These are phyloP conservation scores for Auricularia heimuer DNA, from an alignment of 768 basidiomycete species.

Conservation along the genomic window DNA sequence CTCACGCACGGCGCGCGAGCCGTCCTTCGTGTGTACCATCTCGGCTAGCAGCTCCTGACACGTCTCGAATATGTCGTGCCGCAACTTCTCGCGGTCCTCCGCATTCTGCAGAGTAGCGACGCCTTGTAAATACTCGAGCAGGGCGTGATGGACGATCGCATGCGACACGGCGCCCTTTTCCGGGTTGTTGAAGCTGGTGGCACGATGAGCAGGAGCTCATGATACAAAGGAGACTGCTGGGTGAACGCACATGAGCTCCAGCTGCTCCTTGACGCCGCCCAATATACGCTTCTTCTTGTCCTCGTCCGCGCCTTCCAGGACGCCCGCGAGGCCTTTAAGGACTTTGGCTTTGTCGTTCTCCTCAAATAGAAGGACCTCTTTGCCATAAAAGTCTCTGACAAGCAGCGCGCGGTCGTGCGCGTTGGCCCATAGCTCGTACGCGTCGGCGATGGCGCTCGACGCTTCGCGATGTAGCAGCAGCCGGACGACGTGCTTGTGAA, in stretches of 20 bases:
- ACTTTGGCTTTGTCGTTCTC: conserved; percentile 42
- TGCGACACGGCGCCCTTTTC: conserved; percentile 85
- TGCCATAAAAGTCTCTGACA: conserved; percentile 83
- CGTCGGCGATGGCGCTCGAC: conserved; percentile 71
- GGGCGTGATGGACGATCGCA: conserved; percentile 75
- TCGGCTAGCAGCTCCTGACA: conserved; percentile 82
- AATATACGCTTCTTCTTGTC: conserved; percentile 63
- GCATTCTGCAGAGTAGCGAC: conserved; percentile 49
- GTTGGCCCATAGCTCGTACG: conserved; percentile 81
- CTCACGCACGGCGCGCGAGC: conserved; percentile 75
- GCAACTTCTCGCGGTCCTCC: conserved; percentile 59
- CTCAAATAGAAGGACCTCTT: conserved; percentile 70
- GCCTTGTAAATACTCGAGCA: conserved; percentile 76
- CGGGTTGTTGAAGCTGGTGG: conserved; percentile 53
- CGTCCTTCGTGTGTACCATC: conserved; percentile 91
- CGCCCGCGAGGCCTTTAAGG: conserved; percentile 47
- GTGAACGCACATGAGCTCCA: conserved; percentile 52
- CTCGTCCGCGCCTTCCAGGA: conserved; percentile 49
- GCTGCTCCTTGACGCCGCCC: conserved; percentile 57
- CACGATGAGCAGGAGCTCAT: conserved; percentile 17
- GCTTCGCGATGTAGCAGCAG: conserved; percentile 82
- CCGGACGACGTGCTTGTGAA: conserved; percentile 64
- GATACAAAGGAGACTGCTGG: conserved; percentile 18
- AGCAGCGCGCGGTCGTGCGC: conserved; percentile 75
- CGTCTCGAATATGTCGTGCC: conserved; percentile 76